phyloP scores from a whole-genome alignment of 768 basidiomycete genomes.

The Termitomyces sp. region DNA sequence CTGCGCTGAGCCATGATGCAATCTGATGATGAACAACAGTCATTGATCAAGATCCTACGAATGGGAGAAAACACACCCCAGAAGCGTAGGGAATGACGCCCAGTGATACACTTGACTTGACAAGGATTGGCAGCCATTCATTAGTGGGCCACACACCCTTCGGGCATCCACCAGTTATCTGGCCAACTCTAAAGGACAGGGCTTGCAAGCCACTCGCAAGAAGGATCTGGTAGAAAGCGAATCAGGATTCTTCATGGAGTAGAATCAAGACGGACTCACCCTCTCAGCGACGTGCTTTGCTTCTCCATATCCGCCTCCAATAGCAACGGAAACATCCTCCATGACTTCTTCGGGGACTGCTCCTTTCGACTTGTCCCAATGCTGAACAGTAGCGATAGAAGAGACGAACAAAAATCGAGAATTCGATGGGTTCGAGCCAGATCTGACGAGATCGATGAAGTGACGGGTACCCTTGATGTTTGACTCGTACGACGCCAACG shows the following conservation, averaged over 20 bases:
- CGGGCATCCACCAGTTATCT: conserved; percentile 31
- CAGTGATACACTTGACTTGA: conserved; percentile 33
- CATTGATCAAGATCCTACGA: neutral
- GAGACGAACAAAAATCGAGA: conserved; percentile 32
- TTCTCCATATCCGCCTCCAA: conserved; percentile 31
- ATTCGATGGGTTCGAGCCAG: conserved; percentile 16
- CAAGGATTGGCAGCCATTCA: conserved; percentile 39
- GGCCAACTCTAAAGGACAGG: conserved; percentile 34
- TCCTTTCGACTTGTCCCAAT: conserved; percentile 20
- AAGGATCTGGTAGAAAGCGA: conserved; percentile 24
- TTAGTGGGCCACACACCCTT: conserved; percentile 38
- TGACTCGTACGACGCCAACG: conserved; percentile 35
- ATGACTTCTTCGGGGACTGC: conserved; percentile 34
- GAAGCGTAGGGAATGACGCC: conserved; percentile 25
- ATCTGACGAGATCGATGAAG: conserved; percentile 30
- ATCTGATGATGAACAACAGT: conserved; percentile 14
- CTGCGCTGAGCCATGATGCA: conserved; percentile 30
- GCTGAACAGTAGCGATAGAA: conserved; percentile 26
- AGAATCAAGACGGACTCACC: conserved; percentile 17
- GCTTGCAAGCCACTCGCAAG: conserved; percentile 27
- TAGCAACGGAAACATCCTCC: conserved; percentile 21
- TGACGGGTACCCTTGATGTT: conserved; percentile 31
- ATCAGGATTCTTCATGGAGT: neutral
- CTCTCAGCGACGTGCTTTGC: conserved; percentile 34
- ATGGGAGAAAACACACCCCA: conserved; percentile 25